Conservation (phyloP, 306 rosid genomes). For the Rosa rugosa region DNA sequence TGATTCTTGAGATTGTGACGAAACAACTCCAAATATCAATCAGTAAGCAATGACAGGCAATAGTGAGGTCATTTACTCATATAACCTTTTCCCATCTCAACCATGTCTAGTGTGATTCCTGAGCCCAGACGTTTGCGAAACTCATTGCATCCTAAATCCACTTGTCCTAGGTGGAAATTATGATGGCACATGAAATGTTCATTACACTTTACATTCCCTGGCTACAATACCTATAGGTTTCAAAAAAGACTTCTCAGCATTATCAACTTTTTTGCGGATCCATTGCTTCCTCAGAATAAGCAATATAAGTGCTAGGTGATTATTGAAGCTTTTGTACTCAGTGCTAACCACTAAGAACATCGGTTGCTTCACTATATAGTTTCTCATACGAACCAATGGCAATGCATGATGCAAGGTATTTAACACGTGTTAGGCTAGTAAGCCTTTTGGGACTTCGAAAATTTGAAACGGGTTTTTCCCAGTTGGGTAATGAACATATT, state of each 20-base stretch:
- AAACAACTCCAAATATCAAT: background rate
- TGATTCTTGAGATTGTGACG: background rate
- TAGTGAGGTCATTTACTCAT: background rate
- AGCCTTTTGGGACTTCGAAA: background rate
- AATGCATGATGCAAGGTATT: background rate
- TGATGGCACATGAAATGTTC: background rate
- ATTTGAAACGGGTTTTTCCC: background rate
- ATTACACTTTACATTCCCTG: background rate
- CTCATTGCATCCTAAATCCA: conserved; percentile 5
- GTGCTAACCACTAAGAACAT: background rate
- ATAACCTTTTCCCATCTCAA: background rate
- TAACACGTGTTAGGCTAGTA: background rate
- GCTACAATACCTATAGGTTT: background rate
- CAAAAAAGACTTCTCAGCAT: background rate
- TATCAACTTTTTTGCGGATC: background rate
- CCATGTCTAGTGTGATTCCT: background rate
- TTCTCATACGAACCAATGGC: background rate
- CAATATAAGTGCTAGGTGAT: background rate
- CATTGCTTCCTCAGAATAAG: background rate
- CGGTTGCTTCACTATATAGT: background rate
- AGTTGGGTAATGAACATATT: background rate
- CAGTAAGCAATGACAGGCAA: background rate
- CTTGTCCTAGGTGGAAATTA: background rate
- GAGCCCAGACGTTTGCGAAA: background rate
- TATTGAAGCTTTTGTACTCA: background rate